Conservation (phyloP, 2,329 filamentous ascomycete species). For the Botrytis squamosa region DNA sequence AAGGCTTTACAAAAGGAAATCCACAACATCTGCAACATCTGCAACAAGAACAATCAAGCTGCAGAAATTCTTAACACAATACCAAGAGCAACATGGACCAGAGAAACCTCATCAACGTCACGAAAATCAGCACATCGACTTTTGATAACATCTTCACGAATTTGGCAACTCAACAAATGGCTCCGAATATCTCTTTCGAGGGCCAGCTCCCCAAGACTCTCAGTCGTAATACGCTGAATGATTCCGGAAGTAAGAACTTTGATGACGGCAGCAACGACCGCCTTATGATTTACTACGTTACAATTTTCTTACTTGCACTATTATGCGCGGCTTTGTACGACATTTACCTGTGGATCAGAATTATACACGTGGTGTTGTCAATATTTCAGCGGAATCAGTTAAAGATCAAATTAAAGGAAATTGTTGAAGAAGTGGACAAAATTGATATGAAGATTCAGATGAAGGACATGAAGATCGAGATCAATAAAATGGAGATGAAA, state of each 20-base stretch:
- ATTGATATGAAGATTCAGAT: neutral
- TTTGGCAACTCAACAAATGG: neutral
- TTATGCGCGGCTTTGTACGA: neutral
- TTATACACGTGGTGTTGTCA: rapidly evolving
- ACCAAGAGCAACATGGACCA: neutral
- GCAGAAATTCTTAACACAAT: neutral
- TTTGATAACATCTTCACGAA: neutral
- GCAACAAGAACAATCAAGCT: neutral
- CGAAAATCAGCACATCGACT: neutral
- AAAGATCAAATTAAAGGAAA: neutral
- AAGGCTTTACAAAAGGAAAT: neutral
- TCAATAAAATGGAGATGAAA: neutral
- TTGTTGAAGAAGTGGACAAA: neutral
- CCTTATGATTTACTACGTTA: no score
- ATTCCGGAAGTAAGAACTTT: neutral
- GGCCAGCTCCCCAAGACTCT: neutral
- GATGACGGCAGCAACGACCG: no score
- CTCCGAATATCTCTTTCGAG: neutral
- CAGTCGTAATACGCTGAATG: neutral
- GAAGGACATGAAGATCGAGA: neutral
- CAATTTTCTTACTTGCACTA: neutral
- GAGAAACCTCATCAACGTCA: neutral
- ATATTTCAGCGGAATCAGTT: rapidly evolving
- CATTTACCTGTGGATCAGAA: neutral
- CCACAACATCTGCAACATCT: neutral